Evolutionary conservation across 148 eudicot genomes (phyloP).

Genomic region (Suaeda aralocaspica): DNA sequence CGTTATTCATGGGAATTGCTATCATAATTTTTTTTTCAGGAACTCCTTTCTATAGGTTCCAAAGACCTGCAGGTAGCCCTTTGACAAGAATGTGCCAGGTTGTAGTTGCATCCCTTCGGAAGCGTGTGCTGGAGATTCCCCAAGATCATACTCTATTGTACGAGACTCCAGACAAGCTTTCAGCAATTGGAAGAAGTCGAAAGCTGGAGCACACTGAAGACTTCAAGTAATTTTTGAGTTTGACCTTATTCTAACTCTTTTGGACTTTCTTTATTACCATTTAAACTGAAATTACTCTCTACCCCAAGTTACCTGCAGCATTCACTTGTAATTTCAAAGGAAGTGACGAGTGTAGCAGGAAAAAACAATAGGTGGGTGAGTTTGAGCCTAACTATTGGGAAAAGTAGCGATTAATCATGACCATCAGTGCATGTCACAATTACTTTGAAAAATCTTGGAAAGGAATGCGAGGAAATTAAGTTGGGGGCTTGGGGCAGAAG

Average conservation of each 20-base stretch:
- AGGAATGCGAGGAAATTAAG: too few species aligned
- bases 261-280: too few species aligned
- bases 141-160: conserved; percentile 30
- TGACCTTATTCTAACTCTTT: conserved; percentile 1
- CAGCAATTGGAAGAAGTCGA: conserved; percentile 40
- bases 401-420: too few species aligned
- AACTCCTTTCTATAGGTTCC: conserved; percentile 46
- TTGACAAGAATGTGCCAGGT: conserved; percentile 47
- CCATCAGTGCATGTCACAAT: too few species aligned
- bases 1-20: conserved; percentile 42
- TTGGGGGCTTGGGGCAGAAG: too few species aligned
- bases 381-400: too few species aligned
- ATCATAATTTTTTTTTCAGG: conserved; percentile 43
- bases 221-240: conserved; percentile 25
- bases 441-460: too few species aligned
- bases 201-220: conserved; percentile 42
- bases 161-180: conserved; percentile 36
- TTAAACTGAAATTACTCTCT: too few species aligned
- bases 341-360: too few species aligned
- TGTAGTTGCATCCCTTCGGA: conserved; percentile 38
- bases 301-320: neutral
- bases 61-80: conserved; percentile 46
- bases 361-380: too few species aligned
- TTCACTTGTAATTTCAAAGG: too few species aligned
- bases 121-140: conserved; percentile 31